Evolutionary conservation across 2,329 filamentous ascomycete species (phyloP).

Genomic region (Raffaelea deltoideospora): DNA sequence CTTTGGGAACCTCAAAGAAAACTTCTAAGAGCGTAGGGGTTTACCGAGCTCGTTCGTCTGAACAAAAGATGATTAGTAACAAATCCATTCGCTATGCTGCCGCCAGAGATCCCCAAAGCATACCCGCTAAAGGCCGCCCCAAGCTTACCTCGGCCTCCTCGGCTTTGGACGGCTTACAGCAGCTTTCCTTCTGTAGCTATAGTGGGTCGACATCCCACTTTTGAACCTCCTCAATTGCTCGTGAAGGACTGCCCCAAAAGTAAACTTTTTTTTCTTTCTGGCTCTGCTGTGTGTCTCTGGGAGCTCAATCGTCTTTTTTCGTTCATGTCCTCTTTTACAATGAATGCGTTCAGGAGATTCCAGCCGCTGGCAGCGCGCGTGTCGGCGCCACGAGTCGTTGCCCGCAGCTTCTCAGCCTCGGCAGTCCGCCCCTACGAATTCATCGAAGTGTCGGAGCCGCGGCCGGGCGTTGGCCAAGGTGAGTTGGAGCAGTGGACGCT

Average conservation of each 20-base stretch:
- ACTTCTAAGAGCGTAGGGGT: too few species aligned
- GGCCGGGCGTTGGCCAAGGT: conserved; percentile 86
- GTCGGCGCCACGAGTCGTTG: conserved; percentile 38
- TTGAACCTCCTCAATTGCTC: background rate
- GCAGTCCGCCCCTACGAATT: conserved; percentile 50
- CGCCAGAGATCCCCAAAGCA: too few species aligned
- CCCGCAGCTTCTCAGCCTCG: conserved; percentile 37
- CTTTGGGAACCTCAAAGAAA: too few species aligned
- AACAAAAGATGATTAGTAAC: too few species aligned
- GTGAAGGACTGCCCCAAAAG: background rate
- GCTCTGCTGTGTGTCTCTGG: conserved; percentile 1
- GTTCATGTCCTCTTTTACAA: conserved; percentile 12
- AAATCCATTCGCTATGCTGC: too few species aligned
- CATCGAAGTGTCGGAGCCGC: conserved; percentile 67
- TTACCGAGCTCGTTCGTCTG: too few species aligned
- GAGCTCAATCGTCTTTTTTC: background rate
- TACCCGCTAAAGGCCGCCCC: too few species aligned
- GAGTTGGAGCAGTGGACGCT: conserved; percentile 13
- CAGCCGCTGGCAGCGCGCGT: conserved; percentile 47
- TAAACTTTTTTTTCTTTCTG: too few species aligned
- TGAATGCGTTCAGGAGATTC: conserved; percentile 42
- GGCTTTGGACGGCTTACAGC: conserved; percentile 10
- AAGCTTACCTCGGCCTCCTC: conserved; percentile 3
- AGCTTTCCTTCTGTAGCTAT: background rate
- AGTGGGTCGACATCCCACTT: background rate